Conservation (phyloP, 768 basidiomycete genomes). For the Tephrocybe sp. region DNA sequence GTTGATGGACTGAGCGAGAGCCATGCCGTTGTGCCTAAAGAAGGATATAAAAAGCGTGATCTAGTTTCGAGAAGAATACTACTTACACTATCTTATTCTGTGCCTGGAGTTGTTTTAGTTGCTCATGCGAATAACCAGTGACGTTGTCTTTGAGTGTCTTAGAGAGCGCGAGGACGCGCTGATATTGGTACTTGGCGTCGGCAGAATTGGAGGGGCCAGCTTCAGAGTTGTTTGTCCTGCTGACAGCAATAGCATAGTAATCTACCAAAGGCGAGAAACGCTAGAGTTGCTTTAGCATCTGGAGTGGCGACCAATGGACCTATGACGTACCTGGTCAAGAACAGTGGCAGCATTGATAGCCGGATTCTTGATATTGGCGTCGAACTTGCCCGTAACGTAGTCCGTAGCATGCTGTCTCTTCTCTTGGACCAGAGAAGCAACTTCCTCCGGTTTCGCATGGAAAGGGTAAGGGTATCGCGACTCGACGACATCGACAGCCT, state of each 20-base stretch:
- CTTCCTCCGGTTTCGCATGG: conserved; percentile 69
- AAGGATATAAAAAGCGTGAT: background rate
- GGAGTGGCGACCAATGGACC: conserved; percentile 8
- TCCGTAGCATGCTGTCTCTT: conserved; percentile 52
- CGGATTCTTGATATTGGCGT: conserved; percentile 62
- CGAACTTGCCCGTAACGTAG: conserved; percentile 54
- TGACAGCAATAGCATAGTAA: conserved; percentile 59
- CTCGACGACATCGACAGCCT: conserved; percentile 71
- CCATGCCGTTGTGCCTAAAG: conserved; percentile 63
- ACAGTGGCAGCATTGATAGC: conserved; percentile 60
- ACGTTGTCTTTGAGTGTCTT: conserved; percentile 61
- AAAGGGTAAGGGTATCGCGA: conserved; percentile 75
- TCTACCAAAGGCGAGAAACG: conserved; percentile 74
- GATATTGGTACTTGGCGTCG: conserved; percentile 72
- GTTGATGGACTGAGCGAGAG: conserved; percentile 63
- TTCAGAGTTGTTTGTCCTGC: conserved; percentile 44
- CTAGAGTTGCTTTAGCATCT: conserved; percentile 29
- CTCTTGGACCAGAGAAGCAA: conserved; percentile 56
- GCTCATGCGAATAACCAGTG: conserved; percentile 64
- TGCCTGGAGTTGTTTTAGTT: conserved; percentile 64
- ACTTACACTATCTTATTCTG: conserved; percentile 66
- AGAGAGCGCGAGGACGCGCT: conserved; percentile 67
- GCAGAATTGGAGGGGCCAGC: conserved; percentile 42
- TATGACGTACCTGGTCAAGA: conserved; percentile 64
- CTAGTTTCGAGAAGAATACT: background rate